Percentiles rank a stretch among this genome's conserved stretches.
Evolutionary conservation across 2,329 filamentous ascomycete species (phyloP).

Genomic region (Coniochaeta sp.): DNA sequence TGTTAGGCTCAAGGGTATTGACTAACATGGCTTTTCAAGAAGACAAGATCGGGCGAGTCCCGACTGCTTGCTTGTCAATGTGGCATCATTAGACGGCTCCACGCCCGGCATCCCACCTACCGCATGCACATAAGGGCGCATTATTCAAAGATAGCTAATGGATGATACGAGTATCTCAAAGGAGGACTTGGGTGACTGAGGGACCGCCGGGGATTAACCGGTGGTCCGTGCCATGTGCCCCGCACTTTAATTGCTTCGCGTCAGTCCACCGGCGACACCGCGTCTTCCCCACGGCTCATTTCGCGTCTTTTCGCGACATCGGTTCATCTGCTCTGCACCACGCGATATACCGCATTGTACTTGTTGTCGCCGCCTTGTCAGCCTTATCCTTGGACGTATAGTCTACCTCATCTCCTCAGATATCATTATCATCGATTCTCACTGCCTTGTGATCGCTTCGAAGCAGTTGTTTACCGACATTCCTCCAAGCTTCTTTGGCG

Average conservation of each 20-base stretch:
- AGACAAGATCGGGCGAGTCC: too few relatives aligned
- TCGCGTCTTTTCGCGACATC: constrained; percentile 3
- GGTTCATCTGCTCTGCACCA: neutral
- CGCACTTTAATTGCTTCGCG: constrained; percentile 4
- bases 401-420: neutral
- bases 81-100: too few relatives aligned
- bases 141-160: too few relatives aligned
- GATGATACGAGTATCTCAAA: neutral
- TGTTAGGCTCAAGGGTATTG: too few relatives aligned
- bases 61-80: too few relatives aligned
- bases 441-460: neutral
- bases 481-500: neutral
- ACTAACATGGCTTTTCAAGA: too few relatives aligned
- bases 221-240: neutral
- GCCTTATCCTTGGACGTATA: neutral
- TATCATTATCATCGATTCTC: neutral
- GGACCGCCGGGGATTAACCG: neutral
- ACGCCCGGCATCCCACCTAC: too few relatives aligned
- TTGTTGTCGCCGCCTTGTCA: neutral
- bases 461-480: neutral
- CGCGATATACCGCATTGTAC: neutral
- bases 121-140: too few relatives aligned
- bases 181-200: neutral
- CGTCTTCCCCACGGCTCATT: constrained; percentile 1
- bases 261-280: neutral